phyloP scores from a whole-genome alignment of 73 alveolate species.

The Uronychia binucleata region DNA sequence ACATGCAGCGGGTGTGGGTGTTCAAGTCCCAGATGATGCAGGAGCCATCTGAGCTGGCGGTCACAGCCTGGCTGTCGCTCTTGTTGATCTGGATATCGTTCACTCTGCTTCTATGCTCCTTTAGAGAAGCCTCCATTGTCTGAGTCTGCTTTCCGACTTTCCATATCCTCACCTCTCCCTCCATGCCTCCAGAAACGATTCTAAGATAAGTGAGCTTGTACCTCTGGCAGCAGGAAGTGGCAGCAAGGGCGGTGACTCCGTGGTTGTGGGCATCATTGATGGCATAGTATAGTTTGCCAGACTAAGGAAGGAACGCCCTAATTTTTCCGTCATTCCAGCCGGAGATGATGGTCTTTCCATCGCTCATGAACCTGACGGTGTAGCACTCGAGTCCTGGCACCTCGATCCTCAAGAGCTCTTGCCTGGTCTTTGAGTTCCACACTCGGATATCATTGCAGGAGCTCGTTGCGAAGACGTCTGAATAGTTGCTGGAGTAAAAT shows the following conservation, averaged over 20 bases:
- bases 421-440: slow-evolving; percentile 75
- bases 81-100: slow-evolving; percentile 85
- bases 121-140: slow-evolving; percentile 58
- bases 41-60: slow-evolving; percentile 98
- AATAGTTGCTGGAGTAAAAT: slow-evolving; percentile 22
- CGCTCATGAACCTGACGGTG: slow-evolving; percentile 64
- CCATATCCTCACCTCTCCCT: slow-evolving; percentile 79
- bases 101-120: slow-evolving; percentile 92
- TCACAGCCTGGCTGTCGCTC: slow-evolving; percentile 91
- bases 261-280: slow-evolving; percentile 73
- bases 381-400: slow-evolving; percentile 69
- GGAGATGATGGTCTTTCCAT: slow-evolving; percentile 69
- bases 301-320: slow-evolving; percentile 76
- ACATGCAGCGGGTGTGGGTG: slow-evolving; percentile 89
- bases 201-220: too few relatives aligned
- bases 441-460: slow-evolving; percentile 66
- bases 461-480: slow-evolving; percentile 74
- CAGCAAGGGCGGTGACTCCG: slow-evolving; percentile 67
- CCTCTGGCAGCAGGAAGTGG: slow-evolving; percentile 73
- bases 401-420: slow-evolving; percentile 72
- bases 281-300: slow-evolving; percentile 67
- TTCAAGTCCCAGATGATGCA: slow-evolving; percentile 98
- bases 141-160: slow-evolving; percentile 59
- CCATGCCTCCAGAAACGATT: slow-evolving; percentile 79
- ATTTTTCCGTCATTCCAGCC: slow-evolving; percentile 86